Evolutionary conservation across 305 asterid genomes (phyloP), one percentile per base, ranked within the genome.

Genomic region (Nicotiana rustica): DNA sequence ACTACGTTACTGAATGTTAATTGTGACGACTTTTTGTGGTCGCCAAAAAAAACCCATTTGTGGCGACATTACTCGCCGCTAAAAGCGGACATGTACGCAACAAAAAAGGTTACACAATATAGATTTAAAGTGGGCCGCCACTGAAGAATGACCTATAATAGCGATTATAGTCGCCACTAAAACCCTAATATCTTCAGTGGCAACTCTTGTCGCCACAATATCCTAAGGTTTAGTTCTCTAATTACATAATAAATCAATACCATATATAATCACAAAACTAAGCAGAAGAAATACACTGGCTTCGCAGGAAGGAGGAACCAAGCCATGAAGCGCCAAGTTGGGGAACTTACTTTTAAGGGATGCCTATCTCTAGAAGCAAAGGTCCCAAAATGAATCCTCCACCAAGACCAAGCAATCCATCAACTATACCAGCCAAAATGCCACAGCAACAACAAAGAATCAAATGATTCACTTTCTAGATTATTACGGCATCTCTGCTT

Each of bases 321-420:
- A 69, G 77, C 25, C 57, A 9, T 9, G 57, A 38, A 69, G 77
- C 38, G 38, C 17, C 56, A 2, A 68, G 15, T 18, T 44, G 36
- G 36, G 6, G 36, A 55, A 79, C 92, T 87, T 89, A 96, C 99
- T 86, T 92, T 91, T 79, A 93, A 93, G 84, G 92, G 89, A 81
- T 25, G 29, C 29, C 29, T 25, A 25, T 25, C 86, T 93, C 95
- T 6, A 93, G 88, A 79, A 91, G 88, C 83, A 93, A 71, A 6
- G 96, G 96, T 49, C 94, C 92, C 78, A 92, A 67, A 69, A 93
- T 87, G 86, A 91, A 93, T 71, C 97, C 96, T 81, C 96, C 96
- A 33, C 94, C 93, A 17, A 93, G 92, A 82, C 96, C 97, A 31
- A 93, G 88, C 59, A 93, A 83, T 47, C 95, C 93, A 55, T 96